A percentile compares a stretch with the other conserved stretches of the same genome.
phyloP scores from a whole-genome alignment of 371 early-diverging fungal species.

The Phascolomyces articulosus region DNA sequence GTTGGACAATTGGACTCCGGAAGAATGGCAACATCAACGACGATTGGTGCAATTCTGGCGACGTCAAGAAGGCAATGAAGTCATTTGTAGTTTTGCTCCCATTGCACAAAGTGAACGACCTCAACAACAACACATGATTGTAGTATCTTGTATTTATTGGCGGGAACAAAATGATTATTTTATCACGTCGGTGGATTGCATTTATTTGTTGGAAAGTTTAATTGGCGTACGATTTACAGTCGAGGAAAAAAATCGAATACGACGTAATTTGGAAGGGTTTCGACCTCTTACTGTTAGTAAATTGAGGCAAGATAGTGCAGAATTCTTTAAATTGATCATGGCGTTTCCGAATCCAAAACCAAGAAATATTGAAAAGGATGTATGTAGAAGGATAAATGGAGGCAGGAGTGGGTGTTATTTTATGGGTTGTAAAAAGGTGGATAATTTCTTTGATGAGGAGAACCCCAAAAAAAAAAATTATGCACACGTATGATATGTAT shows the following conservation, averaged over 20 bases:
- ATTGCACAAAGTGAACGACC: constrained; percentile 52
- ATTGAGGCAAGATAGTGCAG: constrained; percentile 64
- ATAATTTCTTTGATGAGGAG: too few species aligned
- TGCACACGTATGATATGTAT: too few species aligned
- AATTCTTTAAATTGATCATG: constrained; percentile 81
- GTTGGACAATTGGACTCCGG: constrained; percentile 53
- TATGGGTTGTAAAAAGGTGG: too few species aligned
- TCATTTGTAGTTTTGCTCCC: constrained; percentile 68
- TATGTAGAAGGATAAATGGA: constrained; percentile 17
- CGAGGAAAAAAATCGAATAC: constrained; percentile 82
- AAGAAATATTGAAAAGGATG: constrained; percentile 81
- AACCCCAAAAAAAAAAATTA: too few species aligned
- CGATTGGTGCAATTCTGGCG: constrained; percentile 78
- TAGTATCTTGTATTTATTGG: constrained; percentile 83
- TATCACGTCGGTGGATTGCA: constrained; percentile 78
- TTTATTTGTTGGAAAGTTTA: constrained; percentile 71
- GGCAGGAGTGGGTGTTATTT: too few species aligned
- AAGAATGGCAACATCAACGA: constrained; percentile 65
- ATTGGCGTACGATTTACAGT: constrained; percentile 75
- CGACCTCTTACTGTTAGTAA: constrained; percentile 77
- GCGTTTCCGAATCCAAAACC: constrained; percentile 79
- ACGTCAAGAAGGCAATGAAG: constrained; percentile 65
- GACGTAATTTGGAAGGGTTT: constrained; percentile 80
- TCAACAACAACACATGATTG: constrained; percentile 48
- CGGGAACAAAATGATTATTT: constrained; percentile 69